A percentile compares a stretch with the other conserved stretches of the same genome.
Conservation (phyloP, 208 protist genomes). For the Jaenimonas drosophilae region DNA sequence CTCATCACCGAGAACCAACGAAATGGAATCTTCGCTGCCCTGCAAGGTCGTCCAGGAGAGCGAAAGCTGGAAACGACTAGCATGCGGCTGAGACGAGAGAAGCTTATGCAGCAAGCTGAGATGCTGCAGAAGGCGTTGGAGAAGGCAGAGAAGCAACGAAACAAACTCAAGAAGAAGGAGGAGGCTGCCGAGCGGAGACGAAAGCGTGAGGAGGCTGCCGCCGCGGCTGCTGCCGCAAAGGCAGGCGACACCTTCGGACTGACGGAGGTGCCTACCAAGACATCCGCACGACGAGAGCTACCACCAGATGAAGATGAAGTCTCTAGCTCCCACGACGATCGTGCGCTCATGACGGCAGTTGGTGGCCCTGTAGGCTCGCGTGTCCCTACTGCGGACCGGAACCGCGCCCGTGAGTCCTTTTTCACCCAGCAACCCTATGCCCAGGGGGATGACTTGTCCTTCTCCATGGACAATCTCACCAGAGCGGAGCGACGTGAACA, state of each 20-base stretch:
- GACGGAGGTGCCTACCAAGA: slow-evolving; percentile 11
- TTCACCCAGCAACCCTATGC: no score
- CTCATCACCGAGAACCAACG: slow-evolving; percentile 23
- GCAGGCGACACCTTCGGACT: slow-evolving; percentile 18
- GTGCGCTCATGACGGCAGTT: no score
- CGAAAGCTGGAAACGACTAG: slow-evolving; percentile 21
- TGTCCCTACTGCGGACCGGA: no score
- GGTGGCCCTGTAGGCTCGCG: no score
- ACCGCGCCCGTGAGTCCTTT: no score
- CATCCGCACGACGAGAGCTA: neutral
- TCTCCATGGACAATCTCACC: slow-evolving; percentile 13
- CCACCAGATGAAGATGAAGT: neutral
- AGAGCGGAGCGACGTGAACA: slow-evolving; percentile 24
- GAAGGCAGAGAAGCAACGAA: neutral
- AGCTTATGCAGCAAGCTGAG: slow-evolving; percentile 16
- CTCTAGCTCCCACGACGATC: no score
- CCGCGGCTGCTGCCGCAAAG: neutral
- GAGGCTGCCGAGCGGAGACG: slow-evolving; percentile 1
- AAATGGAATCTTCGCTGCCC: slow-evolving; percentile 27
- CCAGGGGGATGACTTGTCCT: no score
- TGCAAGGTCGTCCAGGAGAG: slow-evolving; percentile 3
- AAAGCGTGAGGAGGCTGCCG: slow-evolving; percentile 1
- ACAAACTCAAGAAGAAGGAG: slow-evolving; percentile 5
- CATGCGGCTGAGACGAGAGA: slow-evolving; percentile 21
- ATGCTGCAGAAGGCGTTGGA: slow-evolving; percentile 6